Percentiles rank a stretch among this genome's conserved stretches.
phyloP scores from a whole-genome alignment of 139 green algal species.

The Mychonastes homosphaera region DNA sequence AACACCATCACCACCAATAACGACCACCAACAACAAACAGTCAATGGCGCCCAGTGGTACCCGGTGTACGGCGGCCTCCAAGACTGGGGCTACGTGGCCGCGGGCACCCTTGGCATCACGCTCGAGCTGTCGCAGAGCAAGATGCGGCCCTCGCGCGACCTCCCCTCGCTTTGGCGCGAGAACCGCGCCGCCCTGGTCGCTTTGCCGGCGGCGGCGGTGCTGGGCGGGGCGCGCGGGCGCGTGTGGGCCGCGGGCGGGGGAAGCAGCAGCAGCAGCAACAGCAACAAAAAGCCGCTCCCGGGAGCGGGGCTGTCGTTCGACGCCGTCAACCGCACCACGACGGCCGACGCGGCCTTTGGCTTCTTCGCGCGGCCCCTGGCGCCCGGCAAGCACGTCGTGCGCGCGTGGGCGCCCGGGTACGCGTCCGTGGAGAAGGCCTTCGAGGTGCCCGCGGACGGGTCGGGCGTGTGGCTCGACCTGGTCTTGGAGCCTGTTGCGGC shows the following conservation, averaged over 20 bases:
- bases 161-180: slow-evolving; percentile 50
- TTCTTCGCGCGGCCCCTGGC: slow-evolving; percentile 46
- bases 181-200: slow-evolving; percentile 54
- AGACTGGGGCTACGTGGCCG: slow-evolving; percentile 79
- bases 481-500: background rate
- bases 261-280: slow-evolving; percentile 1
- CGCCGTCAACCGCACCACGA: slow-evolving; percentile 30
- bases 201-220: slow-evolving; percentile 30
- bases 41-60: slow-evolving; percentile 87
- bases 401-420: slow-evolving; percentile 1
- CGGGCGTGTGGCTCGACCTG: slow-evolving; percentile 9
- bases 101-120: slow-evolving; percentile 70
- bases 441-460: slow-evolving; percentile 14
- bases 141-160: slow-evolving; percentile 34
- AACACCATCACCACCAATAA: background rate
- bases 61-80: slow-evolving; percentile 75
- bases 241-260: background rate
- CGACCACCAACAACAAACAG: background rate
- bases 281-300: slow-evolving; percentile 2
- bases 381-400: slow-evolving; percentile 48
- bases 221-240: slow-evolving; percentile 27
- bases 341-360: slow-evolving; percentile 18
- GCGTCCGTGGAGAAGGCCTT: background rate
- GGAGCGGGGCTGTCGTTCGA: slow-evolving; percentile 16
- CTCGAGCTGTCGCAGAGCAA: slow-evolving; percentile 77